Percentiles rank a stretch among this genome's conserved stretches.
Evolutionary conservation across 2,329 filamentous ascomycete genomes (phyloP).

Genomic region (Emergomyces pasteurianus): DNA sequence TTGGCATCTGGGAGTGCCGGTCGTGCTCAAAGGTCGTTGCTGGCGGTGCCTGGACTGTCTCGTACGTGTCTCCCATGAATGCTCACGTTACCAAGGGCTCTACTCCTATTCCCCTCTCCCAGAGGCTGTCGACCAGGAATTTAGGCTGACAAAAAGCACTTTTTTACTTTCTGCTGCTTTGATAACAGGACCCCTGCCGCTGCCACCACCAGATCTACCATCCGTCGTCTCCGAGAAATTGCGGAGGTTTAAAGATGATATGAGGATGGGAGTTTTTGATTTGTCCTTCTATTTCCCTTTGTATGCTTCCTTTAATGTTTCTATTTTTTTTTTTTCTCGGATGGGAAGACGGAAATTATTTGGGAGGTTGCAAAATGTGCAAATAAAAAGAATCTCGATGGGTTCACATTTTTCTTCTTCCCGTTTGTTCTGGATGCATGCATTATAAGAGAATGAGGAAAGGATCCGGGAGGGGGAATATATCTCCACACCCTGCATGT

Average conservation of each 20-base stretch:
- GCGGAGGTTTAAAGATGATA: constrained; percentile 63
- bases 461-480: too few species aligned
- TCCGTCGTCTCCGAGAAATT: constrained; percentile 94
- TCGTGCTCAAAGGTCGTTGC: constrained; percentile 89
- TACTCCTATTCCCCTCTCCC: not conserved
- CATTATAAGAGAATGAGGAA: not conserved
- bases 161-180: not conserved
- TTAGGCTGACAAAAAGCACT: constrained; percentile 15
- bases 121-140: not conserved
- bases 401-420: not conserved
- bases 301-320: constrained; percentile 3
- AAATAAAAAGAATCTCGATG: not conserved
- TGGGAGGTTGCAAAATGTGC: constrained; percentile 5
- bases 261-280: constrained; percentile 17
- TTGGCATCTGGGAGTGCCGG: constrained; percentile 96
- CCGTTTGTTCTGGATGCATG: not conserved
- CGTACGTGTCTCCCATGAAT: constrained; percentile 54
- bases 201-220: constrained; percentile 87
- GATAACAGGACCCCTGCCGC: constrained; percentile 69
- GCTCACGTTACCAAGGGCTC: not conserved
- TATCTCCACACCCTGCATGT: not conserved
- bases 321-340: constrained; percentile 7
- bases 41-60: constrained; percentile 87
- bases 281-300: constrained; percentile 2
- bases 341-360: constrained; percentile 9